Evolutionary conservation across 1,284 basidiomycete species (phyloP).

Genomic region (Trametes sp.): DNA sequence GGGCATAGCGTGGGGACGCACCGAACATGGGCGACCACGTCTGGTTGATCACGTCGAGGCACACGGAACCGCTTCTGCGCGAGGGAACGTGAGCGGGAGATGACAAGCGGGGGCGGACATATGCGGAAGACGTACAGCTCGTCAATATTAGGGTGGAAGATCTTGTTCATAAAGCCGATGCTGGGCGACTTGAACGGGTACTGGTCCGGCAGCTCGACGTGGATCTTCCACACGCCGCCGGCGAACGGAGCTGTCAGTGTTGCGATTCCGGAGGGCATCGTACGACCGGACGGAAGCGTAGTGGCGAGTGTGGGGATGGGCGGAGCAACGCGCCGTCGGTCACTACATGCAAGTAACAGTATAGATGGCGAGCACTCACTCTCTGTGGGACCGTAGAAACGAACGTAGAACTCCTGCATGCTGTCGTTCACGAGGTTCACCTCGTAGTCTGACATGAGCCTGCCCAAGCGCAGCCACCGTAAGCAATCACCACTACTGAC

Average conservation of each 20-base stretch:
- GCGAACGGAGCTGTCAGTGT: slow-evolving; percentile 87
- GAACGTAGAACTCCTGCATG: slow-evolving; percentile 99
- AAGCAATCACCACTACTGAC: background rate
- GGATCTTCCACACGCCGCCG: slow-evolving; percentile 98
- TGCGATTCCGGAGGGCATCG: slow-evolving; percentile 16
- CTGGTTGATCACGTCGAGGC: slow-evolving; percentile 96
- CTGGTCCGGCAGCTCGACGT: slow-evolving; percentile 98
- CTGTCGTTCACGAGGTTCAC: slow-evolving; percentile 97
- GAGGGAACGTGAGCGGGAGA: slow-evolving; percentile 5
- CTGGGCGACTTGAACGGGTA: slow-evolving; percentile 99
- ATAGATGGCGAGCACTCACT: slow-evolving; percentile 65
- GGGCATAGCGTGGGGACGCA: slow-evolving; percentile 45
- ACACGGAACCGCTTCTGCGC: slow-evolving; percentile 89
- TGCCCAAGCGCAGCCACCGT: slow-evolving; percentile 44
- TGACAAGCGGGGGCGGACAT: background rate
- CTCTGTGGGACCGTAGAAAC: slow-evolving; percentile 93
- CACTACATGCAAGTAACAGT: background rate
- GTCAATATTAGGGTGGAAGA: slow-evolving; percentile 99
- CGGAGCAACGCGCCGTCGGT: background rate
- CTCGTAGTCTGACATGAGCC: slow-evolving; percentile 97
- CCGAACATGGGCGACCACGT: slow-evolving; percentile 99
- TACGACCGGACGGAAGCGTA: slow-evolving; percentile 7
- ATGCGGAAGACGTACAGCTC: slow-evolving; percentile 72
- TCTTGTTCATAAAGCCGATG: slow-evolving; percentile 99
- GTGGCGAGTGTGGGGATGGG: background rate